A percentile compares a stretch with the other conserved stretches of the same genome.
These are phyloP conservation scores for Colletotrichum somersetense DNA, from an alignment of 2,329 filamentous ascomycete genomes.

Conservation along the genomic window DNA sequence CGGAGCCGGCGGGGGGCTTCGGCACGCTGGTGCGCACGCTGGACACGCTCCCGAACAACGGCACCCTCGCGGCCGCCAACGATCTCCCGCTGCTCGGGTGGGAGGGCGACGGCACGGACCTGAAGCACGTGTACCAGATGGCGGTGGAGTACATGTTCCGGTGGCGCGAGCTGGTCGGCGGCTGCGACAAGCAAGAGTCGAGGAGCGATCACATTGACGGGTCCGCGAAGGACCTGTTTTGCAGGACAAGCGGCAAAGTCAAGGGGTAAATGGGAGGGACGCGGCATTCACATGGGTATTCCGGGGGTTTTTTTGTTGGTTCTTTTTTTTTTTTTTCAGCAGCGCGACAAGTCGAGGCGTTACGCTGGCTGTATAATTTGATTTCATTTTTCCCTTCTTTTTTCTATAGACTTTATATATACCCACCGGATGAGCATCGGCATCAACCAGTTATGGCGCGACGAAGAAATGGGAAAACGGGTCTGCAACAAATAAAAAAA, in stretches of 20 bases:
- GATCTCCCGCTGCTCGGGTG: slow-evolving; percentile 73
- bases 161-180: slow-evolving; percentile 77
- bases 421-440: slow-evolving; percentile 32
- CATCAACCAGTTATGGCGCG: slow-evolving; percentile 24
- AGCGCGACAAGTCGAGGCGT: neutral
- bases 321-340: too few relatives aligned
- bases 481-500: neutral
- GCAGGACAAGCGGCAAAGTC: slow-evolving; percentile 48
- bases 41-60: slow-evolving; percentile 60
- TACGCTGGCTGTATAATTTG: neutral
- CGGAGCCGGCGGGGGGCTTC: slow-evolving; percentile 42
- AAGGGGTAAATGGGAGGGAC: slow-evolving; percentile 49
- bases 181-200: slow-evolving; percentile 63
- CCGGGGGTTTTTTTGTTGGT: too few relatives aligned
- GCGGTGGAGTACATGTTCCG: slow-evolving; percentile 65
- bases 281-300: neutral
- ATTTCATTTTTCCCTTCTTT: too few relatives aligned
- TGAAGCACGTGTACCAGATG: slow-evolving; percentile 55
- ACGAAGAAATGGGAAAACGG: neutral
- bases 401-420: slow-evolving; percentile 37
- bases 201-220: slow-evolving; percentile 49
- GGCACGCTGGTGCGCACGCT: slow-evolving; percentile 61
- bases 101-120: slow-evolving; percentile 65
- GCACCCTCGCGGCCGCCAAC: slow-evolving; percentile 57
- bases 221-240: slow-evolving; percentile 75